Percentiles rank a stretch among this genome's conserved stretches.
Conservation (phyloP, 2,329 filamentous ascomycete genomes). For the Penicillium rolfsii region DNA sequence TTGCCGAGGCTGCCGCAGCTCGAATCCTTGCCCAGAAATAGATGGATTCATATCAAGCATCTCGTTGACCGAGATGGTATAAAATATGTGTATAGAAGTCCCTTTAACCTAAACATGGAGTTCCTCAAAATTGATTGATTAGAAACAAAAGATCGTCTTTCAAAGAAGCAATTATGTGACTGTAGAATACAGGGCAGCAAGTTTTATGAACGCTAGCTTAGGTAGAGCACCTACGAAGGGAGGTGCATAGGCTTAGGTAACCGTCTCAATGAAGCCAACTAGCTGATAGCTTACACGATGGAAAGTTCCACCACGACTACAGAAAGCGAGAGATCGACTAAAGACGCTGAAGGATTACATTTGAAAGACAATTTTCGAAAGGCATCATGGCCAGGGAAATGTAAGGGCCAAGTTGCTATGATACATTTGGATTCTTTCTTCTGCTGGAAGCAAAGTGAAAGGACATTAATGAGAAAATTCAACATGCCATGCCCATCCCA, state of each 20-base stretch:
- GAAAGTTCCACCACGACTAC: not conserved
- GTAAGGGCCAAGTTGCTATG: conserved; percentile 23
- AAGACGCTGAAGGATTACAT: conserved; percentile 11
- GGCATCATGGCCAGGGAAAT: conserved; percentile 17
- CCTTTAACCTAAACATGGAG: not conserved
- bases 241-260: no score
- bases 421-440: conserved; percentile 21
- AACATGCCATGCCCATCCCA: not conserved
- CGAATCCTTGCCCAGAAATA: conserved; percentile 45
- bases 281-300: not conserved
- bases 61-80: conserved; percentile 1
- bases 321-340: not conserved
- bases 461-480: conserved; percentile 8
- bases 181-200: not conserved
- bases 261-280: no score
- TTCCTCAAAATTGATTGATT: not conserved
- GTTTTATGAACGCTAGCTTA: no score
- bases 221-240: no score
- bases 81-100: not conserved
- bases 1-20: conserved; percentile 63
- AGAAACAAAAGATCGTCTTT: not conserved
- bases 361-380: conserved; percentile 8
- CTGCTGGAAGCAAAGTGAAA: conserved; percentile 13
- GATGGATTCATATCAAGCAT: conserved; percentile 26
- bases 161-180: not conserved